Evolutionary conservation across 2,329 filamentous ascomycete species (phyloP), one percentile per base, ranked within the genome.

Genomic region (Fusarium nematophilum): DNA sequence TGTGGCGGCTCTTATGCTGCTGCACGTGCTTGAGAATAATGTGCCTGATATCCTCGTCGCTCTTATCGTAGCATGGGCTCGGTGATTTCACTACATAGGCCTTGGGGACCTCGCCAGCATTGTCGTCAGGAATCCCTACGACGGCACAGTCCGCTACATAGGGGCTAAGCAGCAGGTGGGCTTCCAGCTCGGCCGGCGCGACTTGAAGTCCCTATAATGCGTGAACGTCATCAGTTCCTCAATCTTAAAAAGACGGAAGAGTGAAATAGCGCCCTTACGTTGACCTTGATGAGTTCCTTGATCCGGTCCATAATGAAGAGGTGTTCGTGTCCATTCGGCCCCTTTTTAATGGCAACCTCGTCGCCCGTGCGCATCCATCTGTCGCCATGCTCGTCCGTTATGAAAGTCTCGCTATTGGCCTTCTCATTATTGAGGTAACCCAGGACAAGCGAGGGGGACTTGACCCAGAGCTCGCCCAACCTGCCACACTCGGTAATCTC

Each of bases 371-470:
- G 46, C 23, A 73, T 31, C 70, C 70, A 73, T 37, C 43, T 23
- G 14, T 17, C 33, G 2, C 47, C 39, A 31, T 51, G 29, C 3
- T 63, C 58, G 21, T 70, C 58, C 4, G 36, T 40, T 2, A 50
- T 50, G 23, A 67, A 58, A 3, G 59, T 54, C 21, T 64, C 62
- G 7, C 27, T 45, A 9, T 39, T 67, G 2, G 62, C 66, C 67
- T 90, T 86, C 26, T 90, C 86, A 67, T 95, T 93, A 74, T 93
- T 89, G 47, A 93, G 76, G 67, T 96, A 96, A 1, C 92, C 92
- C 1, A 94, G 74, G 1, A 89, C 86, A 2, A 93, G 83, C 2
- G 87, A 86, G 0, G 90, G 91, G 0, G 84, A 85, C 69, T 89
- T 88, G n/a, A 94, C 83, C 15, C 90, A 80, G 13, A 96, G 81